These are phyloP conservation scores for Ogataea corticis DNA, from an alignment of 805 yeast genomes.

Conservation along the genomic window DNA sequence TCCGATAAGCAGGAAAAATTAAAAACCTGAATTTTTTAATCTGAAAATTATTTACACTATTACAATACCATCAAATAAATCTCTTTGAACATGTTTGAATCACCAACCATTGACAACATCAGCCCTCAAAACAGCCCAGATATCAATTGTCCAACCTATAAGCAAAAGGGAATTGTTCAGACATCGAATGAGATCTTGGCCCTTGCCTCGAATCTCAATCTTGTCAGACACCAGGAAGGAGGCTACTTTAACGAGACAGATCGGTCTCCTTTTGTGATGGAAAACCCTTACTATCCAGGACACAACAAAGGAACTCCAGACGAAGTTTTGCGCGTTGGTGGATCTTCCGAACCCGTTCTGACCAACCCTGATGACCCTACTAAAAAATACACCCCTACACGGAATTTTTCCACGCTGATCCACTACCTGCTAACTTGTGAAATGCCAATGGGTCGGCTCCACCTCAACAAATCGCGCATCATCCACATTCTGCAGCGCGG, in stretches of 20 bases:
- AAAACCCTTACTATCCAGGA: slow-evolving; percentile 39
- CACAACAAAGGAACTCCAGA: slow-evolving; percentile 22
- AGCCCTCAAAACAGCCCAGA: slow-evolving; percentile 11
- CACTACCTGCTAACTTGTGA: slow-evolving; percentile 53
- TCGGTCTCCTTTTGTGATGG: slow-evolving; percentile 46
- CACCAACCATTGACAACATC: slow-evolving; percentile 29
- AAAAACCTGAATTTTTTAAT: neutral
- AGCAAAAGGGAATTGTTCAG: slow-evolving; percentile 9
- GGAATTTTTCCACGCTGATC: slow-evolving; percentile 52
- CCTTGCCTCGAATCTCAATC: slow-evolving; percentile 38
- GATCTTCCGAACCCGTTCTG: slow-evolving; percentile 14
- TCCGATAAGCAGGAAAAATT: neutral
- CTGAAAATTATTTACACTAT: too few relatives aligned
- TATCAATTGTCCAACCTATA: slow-evolving; percentile 27
- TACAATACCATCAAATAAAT: too few relatives aligned
- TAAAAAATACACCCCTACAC: slow-evolving; percentile 25
- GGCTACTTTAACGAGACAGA: slow-evolving; percentile 61
- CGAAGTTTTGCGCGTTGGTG: slow-evolving; percentile 17
- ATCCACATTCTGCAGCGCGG: slow-evolving; percentile 58
- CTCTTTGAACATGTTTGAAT: slow-evolving; percentile 7
- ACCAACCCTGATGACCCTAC: slow-evolving; percentile 16
- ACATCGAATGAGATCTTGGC: slow-evolving; percentile 27
- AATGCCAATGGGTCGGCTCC: slow-evolving; percentile 52
- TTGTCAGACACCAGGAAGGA: slow-evolving; percentile 53
- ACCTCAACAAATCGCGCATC: slow-evolving; percentile 51